Base-by-base conservation (phyloP, 1,139 yeast genomes). In the Wickerhamomyces sp. region DNA sequence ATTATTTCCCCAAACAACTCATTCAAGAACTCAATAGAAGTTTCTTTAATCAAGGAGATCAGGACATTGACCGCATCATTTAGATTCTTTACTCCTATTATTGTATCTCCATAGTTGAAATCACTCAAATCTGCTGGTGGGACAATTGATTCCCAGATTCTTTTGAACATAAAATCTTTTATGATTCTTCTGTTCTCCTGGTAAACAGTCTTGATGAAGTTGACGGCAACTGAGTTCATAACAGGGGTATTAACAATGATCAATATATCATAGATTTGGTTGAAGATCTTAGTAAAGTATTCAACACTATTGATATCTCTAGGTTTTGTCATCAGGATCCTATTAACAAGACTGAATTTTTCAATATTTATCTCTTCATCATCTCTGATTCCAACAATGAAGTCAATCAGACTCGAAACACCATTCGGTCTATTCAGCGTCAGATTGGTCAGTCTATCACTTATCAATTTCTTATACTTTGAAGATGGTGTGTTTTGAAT, bases 381-480 rank as follows among this genome's bases (percentile, higher is more conserved):
- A 39, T 88, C 95, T 50, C 96, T 68, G 35, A 86, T 67, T 0
- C 95, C 96, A 14, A 88, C 71, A 0, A 86, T 73, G 53, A 85
- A 81, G 63, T 93, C 98, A 34, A 90, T 73, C 43, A 91, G 65
- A 1, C 89, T 72, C 34, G 76, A 65, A 1, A 91, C 75, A 0
- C 97, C 97, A 58, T 86, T 65, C 1, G 75, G 67, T 13, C 94
- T 75, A 41, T 71, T 62, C 27, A 77, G 62, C 2, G 87, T 86
- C 30, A 88, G 65, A 6, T 63, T 52, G 2, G 84, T 78, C 6
- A 91, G 64, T 44, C 70, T 65, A 0, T 58, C 48, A 53, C 78
- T 60, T 1, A 81, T 71, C 55, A 72, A 71, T 42, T 48, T 60
- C 53, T 68, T 78, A 58, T 66, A 80, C 52, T 52, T 73, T 0